A percentile compares a stretch with the other conserved stretches of the same genome.
phyloP scores from a whole-genome alignment of 2,329 filamentous ascomycete species.

The Diaporthe citrichinensis region DNA sequence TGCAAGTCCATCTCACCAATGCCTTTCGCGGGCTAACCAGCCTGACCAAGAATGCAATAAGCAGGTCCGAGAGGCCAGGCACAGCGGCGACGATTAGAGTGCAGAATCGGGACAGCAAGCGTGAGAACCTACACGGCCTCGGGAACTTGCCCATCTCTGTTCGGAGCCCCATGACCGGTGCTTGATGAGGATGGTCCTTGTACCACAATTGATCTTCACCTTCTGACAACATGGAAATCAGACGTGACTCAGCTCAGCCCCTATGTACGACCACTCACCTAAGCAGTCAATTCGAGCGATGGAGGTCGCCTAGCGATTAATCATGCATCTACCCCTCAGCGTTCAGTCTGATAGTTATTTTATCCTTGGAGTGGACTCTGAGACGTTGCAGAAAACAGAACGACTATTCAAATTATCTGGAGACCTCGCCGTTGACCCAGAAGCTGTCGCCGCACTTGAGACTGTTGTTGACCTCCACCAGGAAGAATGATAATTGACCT shows the following conservation, averaged over 20 bases:
- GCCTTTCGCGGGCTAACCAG: background rate
- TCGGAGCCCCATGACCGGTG: background rate
- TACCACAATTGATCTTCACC: background rate
- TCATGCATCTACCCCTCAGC: background rate
- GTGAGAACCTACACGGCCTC: background rate
- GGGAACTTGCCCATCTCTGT: background rate
- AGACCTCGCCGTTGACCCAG: background rate
- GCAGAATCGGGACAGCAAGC: background rate
- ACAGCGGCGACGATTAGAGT: background rate
- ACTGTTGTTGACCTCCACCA: background rate
- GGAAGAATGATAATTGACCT: background rate
- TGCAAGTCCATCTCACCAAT: background rate
- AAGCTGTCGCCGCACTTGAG: background rate
- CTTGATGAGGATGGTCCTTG: background rate
- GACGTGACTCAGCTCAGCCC: background rate
- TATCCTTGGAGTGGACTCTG: background rate
- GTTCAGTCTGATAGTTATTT: background rate
- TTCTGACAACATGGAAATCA: background rate
- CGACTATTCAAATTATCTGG: background rate
- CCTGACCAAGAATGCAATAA: background rate
- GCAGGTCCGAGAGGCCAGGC: too few species aligned
- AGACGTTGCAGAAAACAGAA: background rate
- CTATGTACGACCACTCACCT: background rate
- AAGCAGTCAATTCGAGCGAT: background rate
- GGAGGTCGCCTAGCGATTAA: background rate